Evolutionary conservation across 2,329 filamentous ascomycete genomes (phyloP).

Genomic region (Ceratocystis cubensis): DNA sequence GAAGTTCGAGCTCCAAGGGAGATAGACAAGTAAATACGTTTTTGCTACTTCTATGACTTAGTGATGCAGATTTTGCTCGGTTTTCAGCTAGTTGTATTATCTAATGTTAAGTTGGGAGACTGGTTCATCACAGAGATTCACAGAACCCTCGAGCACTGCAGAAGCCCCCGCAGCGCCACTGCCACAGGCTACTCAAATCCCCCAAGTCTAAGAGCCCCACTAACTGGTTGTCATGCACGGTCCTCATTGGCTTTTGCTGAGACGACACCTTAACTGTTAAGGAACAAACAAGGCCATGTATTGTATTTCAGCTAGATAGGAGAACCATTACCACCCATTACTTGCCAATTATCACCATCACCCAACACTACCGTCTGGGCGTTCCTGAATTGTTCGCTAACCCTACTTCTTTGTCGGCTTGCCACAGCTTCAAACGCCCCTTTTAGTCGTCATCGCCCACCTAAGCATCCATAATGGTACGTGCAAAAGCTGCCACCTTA

Average conservation of each 20-base stretch:
- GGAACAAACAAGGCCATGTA: slow-evolving; percentile 20
- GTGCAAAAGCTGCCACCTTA: background rate
- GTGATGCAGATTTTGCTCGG: too few relatives aligned
- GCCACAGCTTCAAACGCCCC: background rate
- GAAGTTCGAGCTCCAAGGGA: too few relatives aligned
- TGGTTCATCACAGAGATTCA: background rate
- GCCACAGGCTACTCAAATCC: background rate
- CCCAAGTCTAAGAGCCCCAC: slow-evolving; percentile 14
- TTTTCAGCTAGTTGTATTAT: too few relatives aligned
- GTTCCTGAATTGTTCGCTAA: background rate
- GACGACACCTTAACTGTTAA: slow-evolving; percentile 21
- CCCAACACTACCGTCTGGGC: background rate
- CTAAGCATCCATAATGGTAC: slow-evolving; percentile 13
- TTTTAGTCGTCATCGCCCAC: background rate
- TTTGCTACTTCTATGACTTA: too few relatives aligned
- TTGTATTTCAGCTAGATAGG: slow-evolving; percentile 16
- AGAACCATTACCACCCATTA: slow-evolving; percentile 5
- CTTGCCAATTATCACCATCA: background rate
- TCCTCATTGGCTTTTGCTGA: slow-evolving; percentile 15
- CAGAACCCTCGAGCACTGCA: background rate
- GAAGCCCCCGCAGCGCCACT: background rate
- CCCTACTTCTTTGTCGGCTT: background rate
- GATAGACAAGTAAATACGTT: too few relatives aligned
- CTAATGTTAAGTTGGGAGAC: too few relatives aligned
- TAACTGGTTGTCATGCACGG: slow-evolving; percentile 13